Conservation (phyloP, 192 early-diverging fungal species). For the Podila verticillata region DNA sequence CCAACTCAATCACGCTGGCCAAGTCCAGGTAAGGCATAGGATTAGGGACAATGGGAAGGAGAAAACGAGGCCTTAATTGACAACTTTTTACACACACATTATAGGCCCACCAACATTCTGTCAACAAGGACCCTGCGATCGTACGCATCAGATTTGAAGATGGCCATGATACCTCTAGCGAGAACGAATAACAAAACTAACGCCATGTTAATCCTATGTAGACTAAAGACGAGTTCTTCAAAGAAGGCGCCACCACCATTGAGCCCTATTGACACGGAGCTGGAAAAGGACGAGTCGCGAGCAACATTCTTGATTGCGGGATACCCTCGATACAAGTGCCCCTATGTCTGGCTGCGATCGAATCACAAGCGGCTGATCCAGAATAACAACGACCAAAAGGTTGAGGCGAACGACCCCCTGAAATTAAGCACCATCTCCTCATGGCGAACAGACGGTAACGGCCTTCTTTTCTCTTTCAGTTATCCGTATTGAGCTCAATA, state of each 20-base stretch:
- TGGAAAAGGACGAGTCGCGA: conserved; percentile 59
- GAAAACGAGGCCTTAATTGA: background rate
- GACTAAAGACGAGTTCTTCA: conserved; percentile 27
- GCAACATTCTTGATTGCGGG: conserved; percentile 74
- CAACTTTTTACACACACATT: too few species aligned
- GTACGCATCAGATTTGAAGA: conserved; percentile 6
- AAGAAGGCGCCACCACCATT: conserved; percentile 28
- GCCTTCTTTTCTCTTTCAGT: background rate
- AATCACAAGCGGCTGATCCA: conserved; percentile 67
- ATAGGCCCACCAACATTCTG: conserved; percentile 40
- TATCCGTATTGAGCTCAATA: too few species aligned
- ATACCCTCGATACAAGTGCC: conserved; percentile 75
- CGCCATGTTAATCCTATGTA: background rate
- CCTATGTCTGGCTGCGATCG: conserved; percentile 77
- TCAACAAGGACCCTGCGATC: conserved; percentile 41
- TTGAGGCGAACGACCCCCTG: conserved; percentile 70
- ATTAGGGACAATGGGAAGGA: background rate
- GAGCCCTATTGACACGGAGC: conserved; percentile 50
- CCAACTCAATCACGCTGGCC: conserved; percentile 56
- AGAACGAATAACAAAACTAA: background rate
- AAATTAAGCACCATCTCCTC: conserved; percentile 70
- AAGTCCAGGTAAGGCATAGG: conserved; percentile 53
- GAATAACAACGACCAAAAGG: conserved; percentile 53
- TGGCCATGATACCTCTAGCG: background rate
- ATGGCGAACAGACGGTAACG: conserved; percentile 66